A percentile compares a stretch with the other conserved stretches of the same genome.
phyloP scores from a whole-genome alignment of 805 yeast genomes.

The Maudiozyma turicensis region DNA sequence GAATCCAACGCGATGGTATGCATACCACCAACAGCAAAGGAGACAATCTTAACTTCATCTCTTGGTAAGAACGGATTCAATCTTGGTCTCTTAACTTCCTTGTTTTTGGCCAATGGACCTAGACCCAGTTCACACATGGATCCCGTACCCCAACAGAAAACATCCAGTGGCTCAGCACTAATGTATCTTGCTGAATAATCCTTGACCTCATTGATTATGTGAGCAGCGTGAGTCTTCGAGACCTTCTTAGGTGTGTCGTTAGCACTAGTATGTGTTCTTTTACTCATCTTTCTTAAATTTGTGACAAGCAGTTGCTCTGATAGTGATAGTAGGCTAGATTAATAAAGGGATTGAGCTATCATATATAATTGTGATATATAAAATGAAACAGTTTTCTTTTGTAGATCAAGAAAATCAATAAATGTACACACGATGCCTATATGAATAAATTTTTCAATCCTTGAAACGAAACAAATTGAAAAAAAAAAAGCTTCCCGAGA shows the following conservation, averaged over 20 bases:
- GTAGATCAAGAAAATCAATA: no score
- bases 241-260: conserved; percentile 5
- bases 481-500: no score
- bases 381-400: no score
- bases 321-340: no score
- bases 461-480: no score
- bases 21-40: conserved; percentile 93
- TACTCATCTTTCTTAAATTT: conserved; percentile 11
- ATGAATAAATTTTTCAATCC: no score
- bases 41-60: conserved; percentile 64
- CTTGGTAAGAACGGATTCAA: conserved; percentile 64
- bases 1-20: conserved; percentile 78
- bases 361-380: no score
- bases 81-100: conserved; percentile 93
- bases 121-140: conserved; percentile 95
- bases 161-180: conserved; percentile 43
- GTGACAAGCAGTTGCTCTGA: neutral
- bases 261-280: conserved; percentile 13
- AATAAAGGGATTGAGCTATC: no score
- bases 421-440: no score
- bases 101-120: conserved; percentile 89
- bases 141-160: conserved; percentile 94
- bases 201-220: conserved; percentile 25
- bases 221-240: conserved; percentile 16
- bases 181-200: conserved; percentile 28